A percentile compares a stretch with the other conserved stretches of the same genome.
Evolutionary conservation across 495 filamentous ascomycete species (phyloP).

Genomic region (Pseudotulostoma volvatum): DNA sequence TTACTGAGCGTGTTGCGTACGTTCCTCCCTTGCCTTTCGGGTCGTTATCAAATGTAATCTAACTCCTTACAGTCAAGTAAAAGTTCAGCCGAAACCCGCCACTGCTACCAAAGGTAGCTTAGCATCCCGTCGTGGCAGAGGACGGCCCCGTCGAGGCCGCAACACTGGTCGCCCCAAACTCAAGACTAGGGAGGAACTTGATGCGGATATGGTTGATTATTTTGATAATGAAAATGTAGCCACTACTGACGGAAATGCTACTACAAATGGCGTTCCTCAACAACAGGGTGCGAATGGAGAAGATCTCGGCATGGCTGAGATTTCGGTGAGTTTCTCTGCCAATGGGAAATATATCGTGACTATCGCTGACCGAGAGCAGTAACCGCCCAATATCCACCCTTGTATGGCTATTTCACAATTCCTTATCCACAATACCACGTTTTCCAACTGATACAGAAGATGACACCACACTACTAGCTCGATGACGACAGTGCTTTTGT

Average conservation of each 20-base stretch:
- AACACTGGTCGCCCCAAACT: conserved; percentile 52
- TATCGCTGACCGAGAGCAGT: too few relatives aligned
- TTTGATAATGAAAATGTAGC: conserved; percentile 32
- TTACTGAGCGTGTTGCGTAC: conserved; percentile 77
- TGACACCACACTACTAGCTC: too few relatives aligned
- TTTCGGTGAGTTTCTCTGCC: conserved; percentile 32
- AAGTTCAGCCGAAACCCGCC: conserved; percentile 71
- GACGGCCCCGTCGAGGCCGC: conserved; percentile 31
- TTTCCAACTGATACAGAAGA: too few relatives aligned
- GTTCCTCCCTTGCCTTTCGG: conserved; percentile 11
- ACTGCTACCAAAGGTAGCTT: conserved; percentile 44
- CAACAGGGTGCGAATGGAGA: conserved; percentile 19
- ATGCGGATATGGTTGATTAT: conserved; percentile 90
- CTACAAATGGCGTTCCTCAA: conserved; percentile 24
- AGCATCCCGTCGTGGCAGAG: conserved; percentile 28
- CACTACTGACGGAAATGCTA: conserved; percentile 24
- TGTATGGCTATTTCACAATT: too few relatives aligned
- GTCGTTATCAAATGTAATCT: conserved; percentile 1
- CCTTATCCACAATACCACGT: too few relatives aligned
- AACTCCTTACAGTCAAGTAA: conserved; percentile 35
- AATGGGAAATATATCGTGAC: too few relatives aligned
- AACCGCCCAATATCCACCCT: too few relatives aligned
- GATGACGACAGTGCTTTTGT: too few relatives aligned
- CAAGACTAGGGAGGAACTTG: conserved; percentile 81
- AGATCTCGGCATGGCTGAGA: conserved; percentile 38